Evolutionary conservation across 2,329 filamentous ascomycete species (phyloP), one percentile per base, ranked within the genome.

Genomic region (Bipolaris cookei): DNA sequence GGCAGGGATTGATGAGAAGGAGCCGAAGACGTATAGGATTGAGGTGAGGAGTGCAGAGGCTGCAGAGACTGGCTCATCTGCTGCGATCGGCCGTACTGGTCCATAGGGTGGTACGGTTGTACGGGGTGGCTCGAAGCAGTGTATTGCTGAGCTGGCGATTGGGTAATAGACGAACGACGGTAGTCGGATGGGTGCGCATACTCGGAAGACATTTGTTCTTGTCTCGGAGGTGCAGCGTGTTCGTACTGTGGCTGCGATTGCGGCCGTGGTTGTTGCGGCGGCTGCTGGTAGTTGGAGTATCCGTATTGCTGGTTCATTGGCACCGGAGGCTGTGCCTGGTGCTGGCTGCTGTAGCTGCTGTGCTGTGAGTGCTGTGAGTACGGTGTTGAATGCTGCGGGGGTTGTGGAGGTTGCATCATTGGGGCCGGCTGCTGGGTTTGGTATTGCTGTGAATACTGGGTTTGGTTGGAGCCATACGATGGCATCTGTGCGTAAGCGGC

Each of bases 361-460:
- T 74, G 69, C 30, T 66, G 71, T 13, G 65, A 34, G 54, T 68
- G 68, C 43, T 69, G 70, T 39, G 67, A 65, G 60, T 77, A 76
- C 6, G 70, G 68, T 28, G 69, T 57, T 4, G 57, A 38, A 18
- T 56, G 48, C 62, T 72, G 74, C 14, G 72, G 70, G 10, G 74
- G 71, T 55, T 76, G 73, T 7, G 72, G 71, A 18, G 74, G 71
- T 56, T 75, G 73, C 77, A 80, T 79, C 64, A 76, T 66, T n/a
- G 72, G 56, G 53, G 68, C 56, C 25, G 70, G 61, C 10, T 76
- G 74, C 6, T 71, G 68, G 51, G 73, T 65, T 39, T 68, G 51
- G 47, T 69, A 67, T 58, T 75, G 72, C 51, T 59, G 70, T 57
- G 71, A 65, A 58, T 78, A 77, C 55, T 74, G 67, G 51, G 65